Evolutionary conservation across 1,139 yeast species (phyloP).

Genomic region (Debaryomyces psychrophilus): DNA sequence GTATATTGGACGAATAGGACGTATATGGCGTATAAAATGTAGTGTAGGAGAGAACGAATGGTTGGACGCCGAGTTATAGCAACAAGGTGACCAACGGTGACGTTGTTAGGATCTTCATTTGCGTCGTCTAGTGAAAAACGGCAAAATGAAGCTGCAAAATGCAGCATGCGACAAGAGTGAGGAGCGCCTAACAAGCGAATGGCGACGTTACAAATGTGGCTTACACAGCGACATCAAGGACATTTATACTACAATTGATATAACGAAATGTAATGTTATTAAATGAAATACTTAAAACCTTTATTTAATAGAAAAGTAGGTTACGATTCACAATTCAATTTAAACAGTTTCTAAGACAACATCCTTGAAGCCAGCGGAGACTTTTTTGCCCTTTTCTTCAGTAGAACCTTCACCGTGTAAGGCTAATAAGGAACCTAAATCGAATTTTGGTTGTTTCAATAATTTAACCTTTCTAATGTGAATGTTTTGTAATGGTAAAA

Average conservation of each 20-base stretch:
- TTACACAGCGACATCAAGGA: too few relatives aligned
- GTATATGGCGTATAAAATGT: too few relatives aligned
- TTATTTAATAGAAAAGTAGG: slow-evolving; percentile 9
- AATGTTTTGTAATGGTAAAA: slow-evolving; percentile 56
- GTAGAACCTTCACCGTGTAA: slow-evolving; percentile 55
- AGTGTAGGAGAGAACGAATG: too few relatives aligned
- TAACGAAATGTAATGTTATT: slow-evolving; percentile 10
- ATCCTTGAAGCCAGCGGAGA: slow-evolving; percentile 53
- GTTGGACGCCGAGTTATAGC: too few relatives aligned
- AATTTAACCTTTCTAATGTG: slow-evolving; percentile 58
- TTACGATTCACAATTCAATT: slow-evolving; percentile 16
- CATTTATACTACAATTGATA: neutral
- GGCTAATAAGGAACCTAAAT: slow-evolving; percentile 53
- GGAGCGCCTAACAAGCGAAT: neutral
- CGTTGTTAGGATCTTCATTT: neutral
- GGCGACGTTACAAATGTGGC: too few relatives aligned
- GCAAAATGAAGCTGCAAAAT: neutral
- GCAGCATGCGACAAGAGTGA: neutral
- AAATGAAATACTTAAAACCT: slow-evolving; percentile 5
- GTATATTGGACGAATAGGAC: too few relatives aligned
- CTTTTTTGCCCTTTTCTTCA: slow-evolving; percentile 57
- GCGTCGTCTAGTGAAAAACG: neutral
- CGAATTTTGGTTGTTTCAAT: slow-evolving; percentile 57
- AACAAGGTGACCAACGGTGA: neutral
- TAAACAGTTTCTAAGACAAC: slow-evolving; percentile 54